Evolutionary conservation across 371 early-diverging fungal species (phyloP), one percentile per base, ranked within the genome.

Genomic region (Apophysomyces variabilis): DNA sequence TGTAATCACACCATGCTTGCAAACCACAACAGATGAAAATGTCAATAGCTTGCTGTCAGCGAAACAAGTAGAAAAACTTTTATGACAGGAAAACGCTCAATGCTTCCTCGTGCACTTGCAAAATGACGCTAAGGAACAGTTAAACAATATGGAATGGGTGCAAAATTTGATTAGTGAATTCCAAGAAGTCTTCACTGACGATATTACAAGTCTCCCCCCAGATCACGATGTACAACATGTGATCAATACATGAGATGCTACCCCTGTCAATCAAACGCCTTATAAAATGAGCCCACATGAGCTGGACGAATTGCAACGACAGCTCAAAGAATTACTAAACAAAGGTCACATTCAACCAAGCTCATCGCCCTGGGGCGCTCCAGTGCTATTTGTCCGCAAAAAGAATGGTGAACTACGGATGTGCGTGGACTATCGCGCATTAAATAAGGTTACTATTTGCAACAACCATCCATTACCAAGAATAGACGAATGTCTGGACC

Each of bases 401-500:
- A n/a, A n/a, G n/a, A n/a, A n/a, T n/a, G n/a, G n/a, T n/a, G n/a
- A n/a, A n/a, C n/a, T n/a, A n/a, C n/a, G 82, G 0, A 61, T 85
- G 57, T 84, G 78, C 60, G 58, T 76, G 3, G 72, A 79, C 46
- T 76, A 74, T 12, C 45, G 71, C 4, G 77, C 58, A 0, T 38
- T 90, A 0, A 91, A 91, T 63, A 38, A 57, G 7, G 26, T 76
- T 0, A 88, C 86, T 0, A 50, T 77, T 8, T 67, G 72, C 32
- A 70, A 89, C 41, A 61, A 62, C 1, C 64, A 79, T 64, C 80
- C 81, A 0, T 26, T 90, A 0, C 88, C 86, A 7, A 32, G 75
- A 0, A 77, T 85, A 0, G 57, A 69, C 66, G 72, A 82, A 16
- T 64, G 75, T 18, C 35, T 80, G 1, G 79, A 80, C 9, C 66